phyloP scores from a whole-genome alignment of 352 stramenopile genomes.

The Phytopythium aichiense region DNA sequence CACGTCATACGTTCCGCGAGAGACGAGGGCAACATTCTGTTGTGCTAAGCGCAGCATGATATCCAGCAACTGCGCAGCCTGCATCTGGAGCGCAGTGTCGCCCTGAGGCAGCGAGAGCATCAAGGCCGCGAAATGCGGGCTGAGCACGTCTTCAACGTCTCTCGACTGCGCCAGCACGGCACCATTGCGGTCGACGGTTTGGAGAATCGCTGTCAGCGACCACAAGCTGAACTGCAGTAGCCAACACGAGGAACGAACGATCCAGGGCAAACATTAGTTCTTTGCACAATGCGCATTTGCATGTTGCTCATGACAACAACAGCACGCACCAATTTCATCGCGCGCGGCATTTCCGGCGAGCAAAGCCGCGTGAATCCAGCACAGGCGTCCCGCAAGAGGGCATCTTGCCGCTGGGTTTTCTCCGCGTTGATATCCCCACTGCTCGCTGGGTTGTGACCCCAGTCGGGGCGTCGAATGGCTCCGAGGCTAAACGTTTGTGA shows the following conservation, averaged over 20 bases:
- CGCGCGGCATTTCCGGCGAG: constrained; percentile 49
- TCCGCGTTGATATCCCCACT: neutral
- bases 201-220: constrained; percentile 31
- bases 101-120: constrained; percentile 37
- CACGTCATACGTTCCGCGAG: constrained; percentile 41
- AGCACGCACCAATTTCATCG: constrained; percentile 34
- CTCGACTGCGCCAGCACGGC: constrained; percentile 10
- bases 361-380: constrained; percentile 37
- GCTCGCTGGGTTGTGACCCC: neutral
- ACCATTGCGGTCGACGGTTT: constrained; percentile 19
- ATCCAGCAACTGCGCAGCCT: constrained; percentile 41
- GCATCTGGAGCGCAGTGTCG: constrained; percentile 29
- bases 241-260: neutral
- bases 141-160: constrained; percentile 33
- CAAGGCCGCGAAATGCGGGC: constrained; percentile 26
- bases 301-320: neutral
- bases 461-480: neutral
- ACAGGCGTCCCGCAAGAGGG: constrained; percentile 10
- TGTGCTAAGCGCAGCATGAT: constrained; percentile 41
- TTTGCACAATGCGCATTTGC: neutral
- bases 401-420: neutral
- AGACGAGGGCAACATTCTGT: constrained; percentile 25
- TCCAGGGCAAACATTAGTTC: neutral
- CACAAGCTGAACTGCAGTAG: constrained; percentile 30
- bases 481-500: constrained; percentile 5